Evolutionary conservation across 75 land plant genomes (phyloP).

Genomic region (Sequoia sempervirens): DNA sequence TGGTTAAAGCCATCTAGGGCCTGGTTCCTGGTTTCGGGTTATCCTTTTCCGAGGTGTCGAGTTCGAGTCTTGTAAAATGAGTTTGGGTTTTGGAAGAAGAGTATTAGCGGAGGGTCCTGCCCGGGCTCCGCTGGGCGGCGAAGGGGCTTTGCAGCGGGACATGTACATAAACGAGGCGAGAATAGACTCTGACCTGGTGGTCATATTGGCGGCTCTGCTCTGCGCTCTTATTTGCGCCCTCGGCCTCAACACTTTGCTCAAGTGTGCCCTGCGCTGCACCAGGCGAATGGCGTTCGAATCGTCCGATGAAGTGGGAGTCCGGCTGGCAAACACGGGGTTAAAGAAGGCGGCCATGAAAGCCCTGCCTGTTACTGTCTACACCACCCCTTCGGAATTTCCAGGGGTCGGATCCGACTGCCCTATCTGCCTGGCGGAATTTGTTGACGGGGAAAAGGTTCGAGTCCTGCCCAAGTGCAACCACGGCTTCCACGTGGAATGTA

Average conservation of each 20-base stretch:
- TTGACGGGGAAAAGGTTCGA: constrained; percentile 14
- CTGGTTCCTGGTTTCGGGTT: not conserved
- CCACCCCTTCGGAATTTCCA: not conserved
- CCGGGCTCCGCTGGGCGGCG: not conserved
- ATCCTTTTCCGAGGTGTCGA: not conserved
- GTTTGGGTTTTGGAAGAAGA: not conserved
- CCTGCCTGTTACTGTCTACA: not conserved
- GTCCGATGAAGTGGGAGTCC: constrained; percentile 8
- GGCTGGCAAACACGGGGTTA: constrained; percentile 5
- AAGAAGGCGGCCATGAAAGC: constrained; percentile 5
- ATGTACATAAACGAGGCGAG: constrained; percentile 13
- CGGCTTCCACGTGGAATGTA: constrained; percentile 24
- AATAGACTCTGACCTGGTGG: constrained; percentile 59
- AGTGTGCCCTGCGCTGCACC: constrained; percentile 40
- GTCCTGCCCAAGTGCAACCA: constrained; percentile 20
- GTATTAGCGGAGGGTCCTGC: not conserved
- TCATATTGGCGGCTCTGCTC: constrained; percentile 54
- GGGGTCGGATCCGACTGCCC: constrained; percentile 16
- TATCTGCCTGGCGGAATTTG: constrained; percentile 19
- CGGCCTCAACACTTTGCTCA: constrained; percentile 40
- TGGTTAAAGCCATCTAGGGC: not conserved
- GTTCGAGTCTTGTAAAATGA: not conserved
- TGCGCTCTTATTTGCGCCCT: constrained; percentile 53
- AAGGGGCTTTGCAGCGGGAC: not conserved
- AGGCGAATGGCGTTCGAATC: constrained; percentile 16